A percentile compares a stretch with the other conserved stretches of the same genome.
Conservation (phyloP, 2,329 filamentous ascomycete species). For the Albophoma yamanashiensis region DNA sequence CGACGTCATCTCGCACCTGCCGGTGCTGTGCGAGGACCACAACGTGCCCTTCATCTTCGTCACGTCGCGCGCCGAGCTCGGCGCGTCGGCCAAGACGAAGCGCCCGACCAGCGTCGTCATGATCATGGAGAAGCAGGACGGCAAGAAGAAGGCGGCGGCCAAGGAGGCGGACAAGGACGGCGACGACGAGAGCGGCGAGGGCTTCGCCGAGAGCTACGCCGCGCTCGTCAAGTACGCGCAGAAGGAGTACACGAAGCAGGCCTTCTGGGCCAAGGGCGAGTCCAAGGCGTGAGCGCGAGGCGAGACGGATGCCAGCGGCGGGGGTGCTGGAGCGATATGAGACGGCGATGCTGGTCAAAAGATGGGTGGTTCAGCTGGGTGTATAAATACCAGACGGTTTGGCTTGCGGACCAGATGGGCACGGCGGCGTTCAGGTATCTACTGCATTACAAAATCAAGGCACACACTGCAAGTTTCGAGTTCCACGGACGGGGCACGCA, state of each 20-base stretch:
- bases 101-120: constrained; percentile 94
- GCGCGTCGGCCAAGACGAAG: constrained; percentile 89
- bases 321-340: neutral
- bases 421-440: constrained; percentile 28
- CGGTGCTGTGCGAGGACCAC: constrained; percentile 96
- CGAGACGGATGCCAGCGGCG: neutral
- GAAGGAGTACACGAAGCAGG: constrained; percentile 53
- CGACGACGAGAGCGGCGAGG: constrained; percentile 39
- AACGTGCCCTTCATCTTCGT: constrained; percentile 96
- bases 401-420: constrained; percentile 17
- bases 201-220: constrained; percentile 53
- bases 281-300: constrained; percentile 12
- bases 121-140: constrained; percentile 52
- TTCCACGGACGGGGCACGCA: neutral
- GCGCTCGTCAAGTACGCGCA: constrained; percentile 55
- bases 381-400: constrained; percentile 23
- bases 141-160: constrained; percentile 33
- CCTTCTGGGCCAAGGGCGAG: constrained; percentile 34
- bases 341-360: neutral
- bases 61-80: constrained; percentile 82
- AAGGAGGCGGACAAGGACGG: constrained; percentile 33
- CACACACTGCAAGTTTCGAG: neutral
- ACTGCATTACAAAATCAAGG: constrained; percentile 14
- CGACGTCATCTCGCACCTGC: constrained; percentile 97
- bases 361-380: constrained; percentile 17